Evolutionary conservation across 163 green algal species (phyloP), one percentile per base, ranked within the genome.

Genomic region (Coccomyxa subellipsoidea): DNA sequence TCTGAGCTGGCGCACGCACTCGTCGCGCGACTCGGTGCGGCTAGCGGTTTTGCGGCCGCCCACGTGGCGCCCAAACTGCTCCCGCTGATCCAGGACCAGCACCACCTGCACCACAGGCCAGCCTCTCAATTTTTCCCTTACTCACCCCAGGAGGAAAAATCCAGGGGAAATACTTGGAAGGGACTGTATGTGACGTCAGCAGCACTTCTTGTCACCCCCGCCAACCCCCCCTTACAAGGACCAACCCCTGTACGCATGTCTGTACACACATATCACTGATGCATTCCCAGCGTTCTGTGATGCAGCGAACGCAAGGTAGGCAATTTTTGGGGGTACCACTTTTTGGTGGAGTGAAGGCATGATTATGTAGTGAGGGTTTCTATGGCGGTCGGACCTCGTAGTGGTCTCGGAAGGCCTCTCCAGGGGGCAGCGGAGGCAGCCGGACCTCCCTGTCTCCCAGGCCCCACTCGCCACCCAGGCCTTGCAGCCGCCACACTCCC

Each of bases 71-170:
- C 70, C 38, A 66, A 88, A 90, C 75, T 93, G 85, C 91, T 96
- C 93, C 54, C 93, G 83, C 7, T 81, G 72, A 76, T 96, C 93
- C 36, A 95, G 32, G 71, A 96, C 38, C 79, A 96, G 77, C 31
- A 95, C 79, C 29, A 95, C 81, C 88, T 93, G 89, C 25, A 73
- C 10, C 8, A 73, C 47, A 59, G 47, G 4, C 4, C 47, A 59
- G 47, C 47, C 47, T 21, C 47, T 27, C n/a, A n/a, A n/a, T n/a
- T n/a, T n/a, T n/a, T n/a, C n/a, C n/a, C n/a, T n/a, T n/a, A n/a
- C n/a, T n/a, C n/a, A n/a, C n/a, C n/a, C n/a, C n/a, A n/a, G n/a
- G n/a, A n/a, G n/a, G n/a, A n/a, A n/a, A n/a, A n/a, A n/a, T n/a
- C n/a, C n/a, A n/a, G n/a, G n/a, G n/a, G n/a, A n/a, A n/a, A n/a